These are phyloP conservation scores for Melastoma malabathricum DNA, from an alignment of 345 rosid species.

Conservation along the genomic window DNA sequence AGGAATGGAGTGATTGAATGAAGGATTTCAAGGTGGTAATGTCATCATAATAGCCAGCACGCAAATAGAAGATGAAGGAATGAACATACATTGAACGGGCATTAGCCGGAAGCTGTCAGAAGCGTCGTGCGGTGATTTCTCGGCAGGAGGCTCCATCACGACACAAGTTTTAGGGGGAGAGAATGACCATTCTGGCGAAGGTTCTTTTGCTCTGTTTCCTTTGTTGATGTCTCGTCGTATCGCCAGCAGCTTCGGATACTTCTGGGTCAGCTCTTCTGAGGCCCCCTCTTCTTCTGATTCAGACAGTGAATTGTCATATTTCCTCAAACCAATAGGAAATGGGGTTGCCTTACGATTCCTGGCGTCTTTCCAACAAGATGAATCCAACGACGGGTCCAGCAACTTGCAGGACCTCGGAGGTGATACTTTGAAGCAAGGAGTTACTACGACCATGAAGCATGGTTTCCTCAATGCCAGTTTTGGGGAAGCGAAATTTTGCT, in stretches of 20 bases:
- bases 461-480: conserved; percentile 21
- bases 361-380: conserved; percentile 15
- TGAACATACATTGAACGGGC: conserved; percentile 5
- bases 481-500: conserved; percentile 26
- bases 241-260: conserved; percentile 73
- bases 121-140: conserved; percentile 14
- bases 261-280: conserved; percentile 27
- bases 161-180: conserved; percentile 87
- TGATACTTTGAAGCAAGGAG: conserved; percentile 65
- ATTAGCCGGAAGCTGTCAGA: conserved; percentile 11
- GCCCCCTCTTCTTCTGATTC: conserved; percentile 41
- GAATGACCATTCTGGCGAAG: conserved; percentile 68
- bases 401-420: conserved; percentile 71
- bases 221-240: conserved; percentile 27
- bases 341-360: conserved; percentile 38
- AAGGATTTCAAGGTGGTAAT: not conserved
- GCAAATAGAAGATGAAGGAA: not conserved
- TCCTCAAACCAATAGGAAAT: conserved; percentile 29
- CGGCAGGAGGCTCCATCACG: conserved; percentile 50
- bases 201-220: conserved; percentile 33
- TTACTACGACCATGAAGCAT: conserved; percentile 37
- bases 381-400: conserved; percentile 44
- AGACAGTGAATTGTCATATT: conserved; percentile 19
- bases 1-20: not conserved
- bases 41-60: no score